Evolutionary conservation across 139 green algal genomes (phyloP).

Genomic region (Closterium sp.): DNA sequence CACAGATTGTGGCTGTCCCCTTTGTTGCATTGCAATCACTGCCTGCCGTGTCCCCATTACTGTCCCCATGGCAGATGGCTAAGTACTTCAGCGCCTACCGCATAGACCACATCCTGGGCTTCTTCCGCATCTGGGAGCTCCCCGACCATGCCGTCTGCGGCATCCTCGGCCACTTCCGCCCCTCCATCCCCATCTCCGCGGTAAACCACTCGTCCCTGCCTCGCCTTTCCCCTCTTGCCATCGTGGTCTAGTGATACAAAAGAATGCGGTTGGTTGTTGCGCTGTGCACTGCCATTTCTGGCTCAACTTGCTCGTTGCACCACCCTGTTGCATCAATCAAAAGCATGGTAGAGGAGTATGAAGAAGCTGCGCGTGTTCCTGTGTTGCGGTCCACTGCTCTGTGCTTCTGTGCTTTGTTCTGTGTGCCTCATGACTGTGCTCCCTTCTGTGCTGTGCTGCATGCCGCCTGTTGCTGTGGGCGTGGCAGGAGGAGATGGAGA

Average conservation of each 20-base stretch:
- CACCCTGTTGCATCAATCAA: too few relatives aligned
- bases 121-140: conserved; percentile 98
- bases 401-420: too few relatives aligned
- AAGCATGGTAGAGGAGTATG: too few relatives aligned
- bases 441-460: too few relatives aligned
- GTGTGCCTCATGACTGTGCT: too few relatives aligned
- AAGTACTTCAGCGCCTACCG: conserved; percentile 93
- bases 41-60: not conserved
- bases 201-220: not conserved
- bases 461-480: not conserved
- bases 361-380: too few relatives aligned
- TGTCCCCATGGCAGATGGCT: conserved; percentile 57
- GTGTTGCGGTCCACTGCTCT: too few relatives aligned
- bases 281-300: too few relatives aligned
- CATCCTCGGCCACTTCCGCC: conserved; percentile 84
- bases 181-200: conserved; percentile 50
- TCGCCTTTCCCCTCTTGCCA: not conserved
- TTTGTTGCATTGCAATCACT: not conserved
- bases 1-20: not conserved
- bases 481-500: conserved; percentile 74
- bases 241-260: not conserved
- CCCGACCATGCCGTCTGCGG: conserved; percentile 54
- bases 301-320: too few relatives aligned
- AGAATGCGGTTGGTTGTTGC: too few relatives aligned
- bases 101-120: conserved; percentile 97